Evolutionary conservation across 768 basidiomycete species (phyloP).

Genomic region (Lentinula detonsa): DNA sequence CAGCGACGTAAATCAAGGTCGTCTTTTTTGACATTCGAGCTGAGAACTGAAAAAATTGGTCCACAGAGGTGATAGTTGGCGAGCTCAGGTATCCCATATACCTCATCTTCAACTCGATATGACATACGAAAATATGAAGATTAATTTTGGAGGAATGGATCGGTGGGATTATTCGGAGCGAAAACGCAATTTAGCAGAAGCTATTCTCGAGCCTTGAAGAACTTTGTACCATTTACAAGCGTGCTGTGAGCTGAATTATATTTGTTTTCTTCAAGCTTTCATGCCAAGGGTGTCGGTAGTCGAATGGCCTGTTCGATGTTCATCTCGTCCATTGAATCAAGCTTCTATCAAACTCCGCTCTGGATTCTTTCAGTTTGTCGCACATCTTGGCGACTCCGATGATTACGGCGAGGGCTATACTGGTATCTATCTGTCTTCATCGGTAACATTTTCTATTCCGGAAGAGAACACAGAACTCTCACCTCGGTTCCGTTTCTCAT

Average conservation of each 20-base stretch:
- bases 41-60: not conserved
- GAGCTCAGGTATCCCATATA: slow-evolving; percentile 62
- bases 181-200: slow-evolving; percentile 57
- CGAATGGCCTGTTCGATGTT: not conserved
- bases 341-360: not conserved
- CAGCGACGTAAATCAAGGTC: slow-evolving; percentile 57
- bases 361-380: not conserved
- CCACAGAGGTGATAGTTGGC: slow-evolving; percentile 75
- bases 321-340: not conserved
- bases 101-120: slow-evolving; percentile 70
- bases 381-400: not conserved
- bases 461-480: not conserved
- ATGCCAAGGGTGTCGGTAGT: not conserved
- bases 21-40: not conserved
- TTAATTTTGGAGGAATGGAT: slow-evolving; percentile 74
- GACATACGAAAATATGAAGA: slow-evolving; percentile 51
- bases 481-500: not conserved
- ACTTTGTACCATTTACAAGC: not conserved
- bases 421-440: too few relatives aligned
- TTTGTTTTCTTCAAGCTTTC: not conserved
- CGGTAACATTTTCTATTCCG: not conserved
- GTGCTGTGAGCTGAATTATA: not conserved
- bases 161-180: slow-evolving; percentile 66
- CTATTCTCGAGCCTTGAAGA: slow-evolving; percentile 12
- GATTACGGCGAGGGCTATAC: not conserved